A percentile compares a stretch with the other conserved stretches of the same genome.
Evolutionary conservation across 2,329 filamentous ascomycete species (phyloP).

Genomic region (Acephala macrosclerotiorum): DNA sequence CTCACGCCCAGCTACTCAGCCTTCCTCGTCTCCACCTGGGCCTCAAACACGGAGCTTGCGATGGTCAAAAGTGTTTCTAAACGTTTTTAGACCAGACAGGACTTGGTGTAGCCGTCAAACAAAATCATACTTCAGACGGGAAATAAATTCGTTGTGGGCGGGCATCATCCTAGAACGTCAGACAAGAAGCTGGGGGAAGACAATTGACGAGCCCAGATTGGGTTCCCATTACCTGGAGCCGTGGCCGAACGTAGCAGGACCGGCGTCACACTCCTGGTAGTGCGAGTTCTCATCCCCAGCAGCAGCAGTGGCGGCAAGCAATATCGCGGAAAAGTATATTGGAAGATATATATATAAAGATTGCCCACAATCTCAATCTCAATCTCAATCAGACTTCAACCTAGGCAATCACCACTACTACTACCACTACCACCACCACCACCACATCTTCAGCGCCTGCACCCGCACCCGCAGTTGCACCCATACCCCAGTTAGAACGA

Average conservation of each 20-base stretch:
- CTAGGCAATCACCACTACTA: too few relatives aligned
- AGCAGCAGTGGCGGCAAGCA: too few relatives aligned
- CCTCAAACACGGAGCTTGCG: constrained; percentile 12
- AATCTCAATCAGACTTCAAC: neutral
- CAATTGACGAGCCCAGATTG: neutral
- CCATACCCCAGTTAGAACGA: neutral
- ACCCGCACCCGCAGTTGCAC: neutral
- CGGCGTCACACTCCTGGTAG: neutral
- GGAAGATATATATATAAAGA: neutral
- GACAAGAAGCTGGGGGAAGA: neutral
- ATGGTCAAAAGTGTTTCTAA: constrained; percentile 10
- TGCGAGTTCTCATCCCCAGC: neutral
- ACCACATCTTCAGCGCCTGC: neutral
- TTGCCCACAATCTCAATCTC: neutral
- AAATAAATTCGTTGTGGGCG: neutral
- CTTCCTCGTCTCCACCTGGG: neutral
- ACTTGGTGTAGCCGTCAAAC: neutral
- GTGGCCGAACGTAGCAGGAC: neutral
- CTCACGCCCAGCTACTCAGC: neutral
- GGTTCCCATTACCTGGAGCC: constrained; percentile 8
- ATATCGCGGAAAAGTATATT: neutral
- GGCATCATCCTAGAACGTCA: neutral
- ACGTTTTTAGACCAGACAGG: neutral
- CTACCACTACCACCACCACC: too few relatives aligned
- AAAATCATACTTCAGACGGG: constrained; percentile 8